phyloP scores from a whole-genome alignment of 2,329 filamentous ascomycete genomes.

The Diplocarpon mali region DNA sequence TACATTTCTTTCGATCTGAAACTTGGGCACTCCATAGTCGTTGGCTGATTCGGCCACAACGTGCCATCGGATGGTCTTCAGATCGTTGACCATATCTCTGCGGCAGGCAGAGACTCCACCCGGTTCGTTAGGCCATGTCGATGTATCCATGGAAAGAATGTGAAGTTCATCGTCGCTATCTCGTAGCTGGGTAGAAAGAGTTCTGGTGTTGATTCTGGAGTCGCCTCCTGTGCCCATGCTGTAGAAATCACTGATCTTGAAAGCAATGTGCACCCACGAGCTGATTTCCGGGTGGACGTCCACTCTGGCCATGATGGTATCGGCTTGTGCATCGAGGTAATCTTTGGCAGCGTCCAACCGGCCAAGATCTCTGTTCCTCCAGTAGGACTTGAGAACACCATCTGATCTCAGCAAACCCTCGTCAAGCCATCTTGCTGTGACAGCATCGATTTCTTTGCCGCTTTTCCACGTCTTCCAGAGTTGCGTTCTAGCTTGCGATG shows the following conservation, averaged over 20 bases:
- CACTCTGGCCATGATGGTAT: conserved; percentile 26
- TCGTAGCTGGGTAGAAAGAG: conserved; percentile 30
- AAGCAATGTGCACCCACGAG: conserved; percentile 27
- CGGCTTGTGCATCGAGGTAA: conserved; percentile 29
- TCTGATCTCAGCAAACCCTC: conserved; percentile 34
- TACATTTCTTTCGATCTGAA: conserved; percentile 28
- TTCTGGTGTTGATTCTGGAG: conserved; percentile 28
- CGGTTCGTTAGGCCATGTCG: conserved; percentile 24
- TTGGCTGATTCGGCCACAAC: conserved; percentile 40
- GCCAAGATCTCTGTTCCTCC: conserved; percentile 30
- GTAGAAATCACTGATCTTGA: conserved; percentile 29
- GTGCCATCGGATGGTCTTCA: conserved; percentile 37
- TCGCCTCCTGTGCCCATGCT: conserved; percentile 30
- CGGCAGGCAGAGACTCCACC: conserved; percentile 40
- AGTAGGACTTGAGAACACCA: conserved; percentile 30
- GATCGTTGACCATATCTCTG: conserved; percentile 38
- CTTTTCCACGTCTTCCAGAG: conserved; percentile 38
- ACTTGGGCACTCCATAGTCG: conserved; percentile 31
- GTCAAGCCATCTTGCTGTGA: conserved; percentile 36
- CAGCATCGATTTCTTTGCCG: conserved; percentile 33
- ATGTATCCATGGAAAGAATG: conserved; percentile 27
- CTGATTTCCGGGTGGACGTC: conserved; percentile 27
- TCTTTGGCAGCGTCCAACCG: conserved; percentile 31
- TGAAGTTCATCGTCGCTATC: conserved; percentile 31
- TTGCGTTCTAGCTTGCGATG: conserved; percentile 32